Evolutionary conservation across 768 basidiomycete species (phyloP), one percentile per base, ranked within the genome.

Genomic region (Paxillus involutus): DNA sequence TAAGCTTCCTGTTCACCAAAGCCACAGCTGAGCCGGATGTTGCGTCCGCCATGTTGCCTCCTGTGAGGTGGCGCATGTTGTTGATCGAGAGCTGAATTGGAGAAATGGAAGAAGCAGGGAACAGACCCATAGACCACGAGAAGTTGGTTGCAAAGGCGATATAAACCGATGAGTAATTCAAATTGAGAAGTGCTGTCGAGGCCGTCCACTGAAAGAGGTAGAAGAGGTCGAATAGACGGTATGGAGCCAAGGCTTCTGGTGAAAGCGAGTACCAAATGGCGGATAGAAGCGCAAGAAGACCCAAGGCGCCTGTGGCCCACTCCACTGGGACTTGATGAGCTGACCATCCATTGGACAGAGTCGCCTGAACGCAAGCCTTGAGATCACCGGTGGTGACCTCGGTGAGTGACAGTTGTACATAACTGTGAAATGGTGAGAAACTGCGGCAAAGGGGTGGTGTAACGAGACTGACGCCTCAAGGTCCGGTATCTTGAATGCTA

Each of bases 361-460:
- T 95, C 16, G 94, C 84, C 69, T 95, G 93, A 8, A 99, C 80
- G 63, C 96, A 99, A 0, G 94, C 92, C 49, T 87, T 91, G 57
- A 91, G 77, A 8, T 82, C 68, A 45, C 88, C 86, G 6, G 91
- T 89, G 46, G 75, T 73, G 32, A 84, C 79, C 57, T 91, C 83
- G 3, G 75, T 81, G 39, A 96, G 78, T 6, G 85, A 80, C 50
- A 98, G 73, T 61, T 93, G 89, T 0, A 85, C 94, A 63, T 83
- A 94, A 37, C 63, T 70, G 45, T 14, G 33, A 43, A 24, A 43
- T 21, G 36, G 6, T 59, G 8, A 70, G 54, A 24, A 32, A 13
- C 14, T 39, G 51, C 2, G 17, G 5, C 12, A n/a, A n/a, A 19
- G 4, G 44, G 5, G 30, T 1, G 2, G 16, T 1, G 9, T 32